These are phyloP conservation scores for Argentina anserina DNA, from an alignment of 306 rosid species.

Conservation along the genomic window DNA sequence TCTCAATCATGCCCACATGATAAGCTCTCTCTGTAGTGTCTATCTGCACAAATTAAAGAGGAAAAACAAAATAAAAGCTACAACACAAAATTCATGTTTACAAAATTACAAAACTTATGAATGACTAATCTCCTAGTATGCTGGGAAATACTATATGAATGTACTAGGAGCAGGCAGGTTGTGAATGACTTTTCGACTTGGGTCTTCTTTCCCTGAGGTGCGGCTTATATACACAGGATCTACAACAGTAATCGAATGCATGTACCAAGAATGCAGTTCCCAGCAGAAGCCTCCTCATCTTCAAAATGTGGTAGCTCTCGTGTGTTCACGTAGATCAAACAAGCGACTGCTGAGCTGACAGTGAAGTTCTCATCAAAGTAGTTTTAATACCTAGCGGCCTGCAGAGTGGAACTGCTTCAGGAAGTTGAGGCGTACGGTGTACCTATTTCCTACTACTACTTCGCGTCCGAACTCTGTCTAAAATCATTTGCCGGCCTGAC, in stretches of 20 bases:
- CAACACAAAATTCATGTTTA: too few species aligned
- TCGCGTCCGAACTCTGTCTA: constrained; percentile 72
- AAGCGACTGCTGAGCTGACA: neutral
- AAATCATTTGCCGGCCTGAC: constrained; percentile 91
- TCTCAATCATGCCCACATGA: constrained; percentile 4
- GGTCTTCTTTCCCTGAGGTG: neutral
- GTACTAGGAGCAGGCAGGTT: neutral
- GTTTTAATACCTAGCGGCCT: neutral
- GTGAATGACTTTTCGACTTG: neutral
- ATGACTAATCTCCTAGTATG: neutral
- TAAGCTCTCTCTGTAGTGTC: too few species aligned
- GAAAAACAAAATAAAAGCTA: neutral
- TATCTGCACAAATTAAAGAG: neutral
- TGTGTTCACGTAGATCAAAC: constrained; percentile 1
- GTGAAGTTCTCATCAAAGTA: neutral
- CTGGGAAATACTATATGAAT: too few species aligned
- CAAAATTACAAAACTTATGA: neutral
- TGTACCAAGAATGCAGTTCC: constrained; percentile 13
- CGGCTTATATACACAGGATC: constrained; percentile 5
- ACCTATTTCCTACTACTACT: constrained; percentile 51
- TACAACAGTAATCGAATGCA: neutral
- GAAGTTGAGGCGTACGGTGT: constrained; percentile 19
- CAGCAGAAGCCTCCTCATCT: constrained; percentile 20
- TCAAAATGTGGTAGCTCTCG: neutral
- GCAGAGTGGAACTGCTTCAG: constrained; percentile 1